Base-by-base conservation (phyloP, 805 yeast genomes). In the Candida palmyrensis region DNA sequence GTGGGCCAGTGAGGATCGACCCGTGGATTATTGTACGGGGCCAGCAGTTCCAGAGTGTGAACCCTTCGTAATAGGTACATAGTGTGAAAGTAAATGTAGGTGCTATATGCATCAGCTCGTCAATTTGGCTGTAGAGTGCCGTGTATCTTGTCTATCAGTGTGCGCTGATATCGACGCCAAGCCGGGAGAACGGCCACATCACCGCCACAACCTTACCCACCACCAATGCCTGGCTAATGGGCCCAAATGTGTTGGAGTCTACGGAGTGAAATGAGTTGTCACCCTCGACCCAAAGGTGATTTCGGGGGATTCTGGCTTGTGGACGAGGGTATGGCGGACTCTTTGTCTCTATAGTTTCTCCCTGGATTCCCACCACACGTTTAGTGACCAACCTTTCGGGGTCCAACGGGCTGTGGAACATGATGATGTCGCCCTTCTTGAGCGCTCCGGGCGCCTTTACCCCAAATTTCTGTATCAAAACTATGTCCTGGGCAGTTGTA, bases 221-320 rank as follows among this genome's bases (percentile, higher is more conserved):
- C 15, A 88, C 79, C 37, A 90, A 59, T 0, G 90, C 96, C 24
- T 77, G 71, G 11, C 95, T 80, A 1, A 90, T 72, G 0, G 97
- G 95, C 0, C 97, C 97, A 61, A 84, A 90, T 6, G 71, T 73
- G 54, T 88, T 89, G 32, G 90, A 79, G 58, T 90, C 97, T 2
- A 88, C 63, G 1, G 95, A 81, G 48, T 82, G 90, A 37, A 62
- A 60, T 11, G 75, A 57, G 51, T 86, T 88, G 55, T 90, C 97
- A 5, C 97, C 97, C 54, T 90, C 97, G 0, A 88, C 88, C 97
- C 97, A 90, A 5, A 86, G 45, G 51, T 90, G 97, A 47, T 78
- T 81, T 35, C 82, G 59, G 2, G 96, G 96, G 2, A 90, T 62
- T 21, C 60, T 55, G 4, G 81, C 79, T 27, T 64, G 58, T 2